Evolutionary conservation across 495 filamentous ascomycete species (phyloP), one percentile per base, ranked within the genome.

Genomic region (Penicillium flavigenum): DNA sequence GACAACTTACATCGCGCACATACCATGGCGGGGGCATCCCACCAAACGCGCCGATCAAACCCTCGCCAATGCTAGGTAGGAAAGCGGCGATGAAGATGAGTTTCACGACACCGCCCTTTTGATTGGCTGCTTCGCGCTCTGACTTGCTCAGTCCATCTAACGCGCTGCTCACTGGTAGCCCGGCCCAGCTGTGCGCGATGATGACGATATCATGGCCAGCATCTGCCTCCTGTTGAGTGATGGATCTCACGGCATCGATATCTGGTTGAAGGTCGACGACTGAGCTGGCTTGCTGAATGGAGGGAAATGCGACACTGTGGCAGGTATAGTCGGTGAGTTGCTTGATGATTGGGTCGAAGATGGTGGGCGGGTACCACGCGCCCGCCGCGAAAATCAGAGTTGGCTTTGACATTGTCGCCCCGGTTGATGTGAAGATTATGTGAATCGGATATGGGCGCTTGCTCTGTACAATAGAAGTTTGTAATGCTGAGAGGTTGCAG

Each of bases 151-250:
- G 61, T 0, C 73, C 79, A 32, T 76, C 73, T 38, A 83, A 61
- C 4, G 79, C 78, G 50, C 76, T 79, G 61, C 66, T 73, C 8
- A 76, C 79, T 0, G 81, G 77, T 11, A 79, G 54, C 5, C 81
- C 82, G 29, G 80, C 72, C 69, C 81, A 84, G 38, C 77, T 79
- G 61, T 78, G 75, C 31, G 66, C 61, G 26, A 78, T 49, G 24
- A 78, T 43, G 11, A 76, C 50, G 12, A 78, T 65, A n/a, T 76
- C 72, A 24, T 67, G 56, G 6, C 72, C 71, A 0, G 56, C 64
- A 12, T 69, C 49, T 22, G 59, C 61, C 45, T 66, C 72, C 5
- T 51, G 39, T 27, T 67, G 62, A 26, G 74, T 65, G 0, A 69
- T 47, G 2, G 58, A 46, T 14, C 71, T 68, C 41, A 76, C 59